phyloP scores from a whole-genome alignment of 768 basidiomycete genomes.

The Tulasnella sp. region DNA sequence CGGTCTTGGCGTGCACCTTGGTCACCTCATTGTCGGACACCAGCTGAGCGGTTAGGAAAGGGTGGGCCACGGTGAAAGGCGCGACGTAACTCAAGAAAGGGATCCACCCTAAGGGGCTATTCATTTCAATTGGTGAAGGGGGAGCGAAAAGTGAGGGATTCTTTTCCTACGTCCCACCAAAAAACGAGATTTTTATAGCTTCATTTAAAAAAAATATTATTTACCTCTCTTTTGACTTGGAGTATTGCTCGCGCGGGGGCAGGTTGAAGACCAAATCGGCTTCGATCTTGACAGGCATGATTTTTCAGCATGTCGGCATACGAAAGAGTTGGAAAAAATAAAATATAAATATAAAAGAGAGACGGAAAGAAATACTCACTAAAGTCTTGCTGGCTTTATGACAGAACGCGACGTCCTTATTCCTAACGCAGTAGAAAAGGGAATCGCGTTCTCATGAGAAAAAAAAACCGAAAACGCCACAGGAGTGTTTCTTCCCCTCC shows the following conservation, averaged over 20 bases:
- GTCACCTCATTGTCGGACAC: slow-evolving; percentile 29
- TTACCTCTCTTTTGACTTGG: slow-evolving; percentile 19
- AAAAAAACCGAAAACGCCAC: no score
- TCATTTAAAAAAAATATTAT: slow-evolving; percentile 2
- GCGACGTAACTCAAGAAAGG: neutral
- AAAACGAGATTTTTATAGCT: neutral
- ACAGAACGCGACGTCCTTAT: slow-evolving; percentile 76
- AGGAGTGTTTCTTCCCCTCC: no score
- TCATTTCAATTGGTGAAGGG: neutral
- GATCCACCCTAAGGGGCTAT: neutral
- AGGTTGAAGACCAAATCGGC: slow-evolving; percentile 81
- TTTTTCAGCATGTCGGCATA: no score
- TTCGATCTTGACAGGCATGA: no score
- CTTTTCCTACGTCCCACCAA: no score
- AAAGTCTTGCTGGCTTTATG: slow-evolving; percentile 60
- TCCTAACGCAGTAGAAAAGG: no score
- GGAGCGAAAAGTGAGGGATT: no score
- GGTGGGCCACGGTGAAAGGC: neutral
- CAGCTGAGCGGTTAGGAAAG: slow-evolving; percentile 24
- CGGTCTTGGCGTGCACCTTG: slow-evolving; percentile 50
- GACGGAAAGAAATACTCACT: no score
- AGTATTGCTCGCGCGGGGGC: slow-evolving; percentile 48
- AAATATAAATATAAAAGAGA: no score
- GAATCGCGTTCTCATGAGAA: no score
- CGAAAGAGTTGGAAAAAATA: no score